Evolutionary conservation across 306 rosid species (phyloP).

Genomic region (Cucumis sativus): Cucumber_9930_V3 NC_026655.2:15531001-15531500

Average conservation of each 20-base stretch:
- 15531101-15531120: not conserved
- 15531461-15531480: not conserved
- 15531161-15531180: not conserved
- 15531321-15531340: not conserved
- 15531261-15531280: not conserved
- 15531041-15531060: not conserved
- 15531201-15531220: not conserved
- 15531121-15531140: not conserved
- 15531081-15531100: not conserved
- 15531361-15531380: not conserved
- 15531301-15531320: not conserved
- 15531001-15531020: not conserved
- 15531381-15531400: not conserved
- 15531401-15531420: not conserved
- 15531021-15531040: not conserved
- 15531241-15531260: not conserved
- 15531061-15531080: not conserved
- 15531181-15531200: not conserved
- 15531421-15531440: not conserved
- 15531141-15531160: not conserved
- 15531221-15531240: not conserved
- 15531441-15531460: constrained; percentile 6
- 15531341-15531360: not conserved
- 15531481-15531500: not conserved
- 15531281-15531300: not conserved